phyloP scores from a whole-genome alignment of 306 rosid species.

The Lupinus albus region DNA sequence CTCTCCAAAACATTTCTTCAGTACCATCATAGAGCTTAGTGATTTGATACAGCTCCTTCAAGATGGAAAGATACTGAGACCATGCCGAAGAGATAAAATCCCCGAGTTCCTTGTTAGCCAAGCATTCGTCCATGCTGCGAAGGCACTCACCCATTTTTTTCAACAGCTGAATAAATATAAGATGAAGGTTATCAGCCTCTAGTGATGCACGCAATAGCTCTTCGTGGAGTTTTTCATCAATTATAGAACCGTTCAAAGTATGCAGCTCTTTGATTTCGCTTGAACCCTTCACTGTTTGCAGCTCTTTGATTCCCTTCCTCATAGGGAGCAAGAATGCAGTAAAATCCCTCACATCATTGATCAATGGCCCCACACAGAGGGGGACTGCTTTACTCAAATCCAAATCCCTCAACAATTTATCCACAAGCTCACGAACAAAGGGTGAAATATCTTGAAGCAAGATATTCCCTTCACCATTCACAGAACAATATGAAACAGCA shows the following conservation, averaged over 20 bases:
- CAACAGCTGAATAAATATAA: conserved; percentile 46
- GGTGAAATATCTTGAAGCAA: conserved; percentile 52
- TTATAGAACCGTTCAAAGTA: conserved; percentile 25
- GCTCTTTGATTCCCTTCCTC: conserved; percentile 34
- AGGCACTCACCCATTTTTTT: conserved; percentile 60
- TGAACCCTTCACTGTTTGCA: background rate
- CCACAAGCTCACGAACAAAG: conserved; percentile 57
- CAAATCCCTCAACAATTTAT: conserved; percentile 55
- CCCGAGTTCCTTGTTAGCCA: conserved; percentile 45
- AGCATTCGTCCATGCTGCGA: conserved; percentile 45
- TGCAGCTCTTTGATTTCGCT: too few relatives aligned
- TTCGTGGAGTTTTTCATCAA: conserved; percentile 28
- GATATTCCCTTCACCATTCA: conserved; percentile 32
- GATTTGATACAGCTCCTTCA: conserved; percentile 59
- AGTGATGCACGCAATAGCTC: conserved; percentile 38
- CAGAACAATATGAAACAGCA: conserved; percentile 24
- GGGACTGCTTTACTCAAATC: conserved; percentile 34
- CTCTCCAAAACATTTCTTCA: conserved; percentile 57
- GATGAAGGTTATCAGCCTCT: conserved; percentile 53
- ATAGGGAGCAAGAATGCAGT: conserved; percentile 49
- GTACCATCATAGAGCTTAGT: conserved; percentile 58
- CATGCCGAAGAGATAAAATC: conserved; percentile 39
- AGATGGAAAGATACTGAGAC: conserved; percentile 60
- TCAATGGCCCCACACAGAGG: conserved; percentile 18
- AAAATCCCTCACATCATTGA: conserved; percentile 53